Conservation (phyloP, 345 rosid genomes). For the Boechera stricta region DNA sequence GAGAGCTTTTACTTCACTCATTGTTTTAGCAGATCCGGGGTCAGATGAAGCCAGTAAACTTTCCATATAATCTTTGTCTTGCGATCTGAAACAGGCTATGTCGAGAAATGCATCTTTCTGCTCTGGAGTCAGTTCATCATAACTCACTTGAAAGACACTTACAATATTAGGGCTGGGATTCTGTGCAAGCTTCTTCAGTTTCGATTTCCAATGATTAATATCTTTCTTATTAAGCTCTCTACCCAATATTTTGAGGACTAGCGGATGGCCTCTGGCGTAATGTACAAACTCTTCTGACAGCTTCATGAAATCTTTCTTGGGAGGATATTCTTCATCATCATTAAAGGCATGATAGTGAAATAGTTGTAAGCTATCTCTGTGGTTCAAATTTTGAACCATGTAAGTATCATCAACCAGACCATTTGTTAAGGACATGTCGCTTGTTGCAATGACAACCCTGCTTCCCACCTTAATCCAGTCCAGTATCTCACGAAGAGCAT, state of each 20-base stretch:
- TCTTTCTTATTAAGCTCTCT: background rate
- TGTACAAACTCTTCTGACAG: constrained; percentile 10
- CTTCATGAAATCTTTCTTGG: too few species aligned
- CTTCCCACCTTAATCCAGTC: too few species aligned
- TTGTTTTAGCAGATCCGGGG: background rate
- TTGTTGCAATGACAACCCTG: too few species aligned
- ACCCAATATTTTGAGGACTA: constrained; percentile 47
- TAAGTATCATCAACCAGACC: background rate
- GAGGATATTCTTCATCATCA: background rate
- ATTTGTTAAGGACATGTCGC: background rate
- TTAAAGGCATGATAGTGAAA: too few species aligned
- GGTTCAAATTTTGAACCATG: too few species aligned
- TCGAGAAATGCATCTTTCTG: constrained; percentile 44
- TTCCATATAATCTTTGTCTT: background rate
- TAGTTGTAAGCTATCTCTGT: too few species aligned
- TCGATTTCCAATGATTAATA: constrained; percentile 29
- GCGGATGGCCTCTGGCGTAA: constrained; percentile 43
- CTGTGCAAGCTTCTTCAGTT: constrained; percentile 3
- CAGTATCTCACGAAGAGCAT: background rate
- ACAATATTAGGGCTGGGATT: constrained; percentile 16
- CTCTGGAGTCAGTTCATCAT: constrained; percentile 32
- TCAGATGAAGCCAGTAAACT: constrained; percentile 28
- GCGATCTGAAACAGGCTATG: constrained; percentile 45
- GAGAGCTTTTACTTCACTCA: constrained; percentile 19
- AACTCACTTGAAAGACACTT: constrained; percentile 34